Conservation (phyloP, 768 basidiomycete species). For the Serendipita sp. region DNA sequence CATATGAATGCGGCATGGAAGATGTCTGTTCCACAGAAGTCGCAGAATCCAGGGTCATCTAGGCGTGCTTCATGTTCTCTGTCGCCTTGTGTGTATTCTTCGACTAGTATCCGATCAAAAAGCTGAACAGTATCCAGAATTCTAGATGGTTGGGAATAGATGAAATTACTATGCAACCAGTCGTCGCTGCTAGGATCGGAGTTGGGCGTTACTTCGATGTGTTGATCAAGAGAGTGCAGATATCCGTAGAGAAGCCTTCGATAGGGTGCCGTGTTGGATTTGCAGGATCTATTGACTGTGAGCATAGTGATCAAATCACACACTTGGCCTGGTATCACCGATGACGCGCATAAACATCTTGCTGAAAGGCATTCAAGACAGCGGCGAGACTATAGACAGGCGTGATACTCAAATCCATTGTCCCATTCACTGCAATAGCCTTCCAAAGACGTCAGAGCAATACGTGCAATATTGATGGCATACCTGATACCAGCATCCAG, state of each 20-base stretch:
- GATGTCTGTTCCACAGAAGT: slow-evolving; percentile 1
- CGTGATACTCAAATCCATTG: neutral
- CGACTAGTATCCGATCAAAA: neutral
- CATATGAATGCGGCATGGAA: neutral
- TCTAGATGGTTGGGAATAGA: neutral
- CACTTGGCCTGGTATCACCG: neutral
- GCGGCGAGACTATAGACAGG: neutral
- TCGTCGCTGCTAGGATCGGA: neutral
- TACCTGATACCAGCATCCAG: neutral
- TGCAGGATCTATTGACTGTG: neutral
- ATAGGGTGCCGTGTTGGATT: neutral
- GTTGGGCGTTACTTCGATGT: neutral
- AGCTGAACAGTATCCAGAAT: neutral
- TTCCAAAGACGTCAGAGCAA: neutral
- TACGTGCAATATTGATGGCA: neutral
- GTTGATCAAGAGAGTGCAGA: neutral
- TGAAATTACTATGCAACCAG: neutral
- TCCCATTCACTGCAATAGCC: neutral
- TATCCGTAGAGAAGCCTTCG: neutral
- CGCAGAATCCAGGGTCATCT: neutral
- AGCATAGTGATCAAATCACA: neutral
- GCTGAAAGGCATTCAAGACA: neutral
- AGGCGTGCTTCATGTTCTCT: neutral
- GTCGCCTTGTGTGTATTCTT: neutral
- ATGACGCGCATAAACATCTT: neutral